phyloP scores from a whole-genome alignment of 768 basidiomycete species.

The Trametes punicea region DNA sequence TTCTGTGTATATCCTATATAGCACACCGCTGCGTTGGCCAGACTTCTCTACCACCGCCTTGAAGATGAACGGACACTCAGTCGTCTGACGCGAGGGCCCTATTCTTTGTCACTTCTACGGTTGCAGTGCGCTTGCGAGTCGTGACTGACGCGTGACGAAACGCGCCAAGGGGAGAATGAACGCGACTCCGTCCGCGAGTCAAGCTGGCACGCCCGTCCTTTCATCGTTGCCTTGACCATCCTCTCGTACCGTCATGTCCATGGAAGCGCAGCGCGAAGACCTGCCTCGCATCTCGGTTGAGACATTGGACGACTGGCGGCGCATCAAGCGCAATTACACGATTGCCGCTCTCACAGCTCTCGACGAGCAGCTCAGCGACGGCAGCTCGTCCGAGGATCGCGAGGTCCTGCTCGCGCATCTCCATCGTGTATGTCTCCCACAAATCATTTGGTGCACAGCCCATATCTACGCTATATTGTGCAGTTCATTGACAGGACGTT shows the following conservation, averaged over 20 bases:
- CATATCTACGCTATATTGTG: too few species aligned
- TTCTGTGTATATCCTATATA: too few species aligned
- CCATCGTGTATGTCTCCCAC: slow-evolving; percentile 40
- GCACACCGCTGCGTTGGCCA: too few species aligned
- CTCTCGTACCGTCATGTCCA: neutral
- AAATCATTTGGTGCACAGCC: too few species aligned
- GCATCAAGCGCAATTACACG: slow-evolving; percentile 52
- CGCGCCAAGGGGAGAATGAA: neutral
- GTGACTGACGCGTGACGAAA: neutral
- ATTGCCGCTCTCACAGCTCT: slow-evolving; percentile 43
- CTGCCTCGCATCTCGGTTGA: slow-evolving; percentile 59
- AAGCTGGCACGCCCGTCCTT: neutral
- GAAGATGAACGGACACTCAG: too few species aligned
- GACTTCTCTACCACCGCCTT: too few species aligned
- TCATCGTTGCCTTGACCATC: neutral
- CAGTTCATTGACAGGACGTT: slow-evolving; percentile 66
- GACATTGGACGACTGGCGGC: slow-evolving; percentile 62
- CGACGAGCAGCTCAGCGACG: slow-evolving; percentile 43
- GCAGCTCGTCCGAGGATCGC: slow-evolving; percentile 40
- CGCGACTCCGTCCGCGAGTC: neutral
- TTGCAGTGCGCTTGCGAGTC: neutral
- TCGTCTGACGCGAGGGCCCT: too few species aligned
- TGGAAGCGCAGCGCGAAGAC: slow-evolving; percentile 39
- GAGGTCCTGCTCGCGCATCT: slow-evolving; percentile 48
- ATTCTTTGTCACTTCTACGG: too few species aligned